These are phyloP conservation scores for Backusella psychrophila DNA, from an alignment of 192 early-diverging fungal genomes.

Conservation along the genomic window DNA sequence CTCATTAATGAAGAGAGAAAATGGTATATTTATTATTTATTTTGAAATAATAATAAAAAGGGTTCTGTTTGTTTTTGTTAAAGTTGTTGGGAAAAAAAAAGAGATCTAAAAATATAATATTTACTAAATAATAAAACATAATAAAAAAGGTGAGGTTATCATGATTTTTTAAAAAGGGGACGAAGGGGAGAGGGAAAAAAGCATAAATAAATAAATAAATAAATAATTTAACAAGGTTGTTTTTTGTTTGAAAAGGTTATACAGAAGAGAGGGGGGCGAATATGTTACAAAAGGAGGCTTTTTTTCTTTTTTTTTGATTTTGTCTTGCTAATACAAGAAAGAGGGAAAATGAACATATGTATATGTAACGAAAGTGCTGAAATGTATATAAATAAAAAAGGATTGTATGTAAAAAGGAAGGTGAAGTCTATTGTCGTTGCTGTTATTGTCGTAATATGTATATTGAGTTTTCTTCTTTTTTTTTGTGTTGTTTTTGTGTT, in stretches of 20 bases:
- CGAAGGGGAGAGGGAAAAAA: background rate
- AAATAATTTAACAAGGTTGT: slow-evolving; percentile 9
- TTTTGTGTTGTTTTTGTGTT: background rate
- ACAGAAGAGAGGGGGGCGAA: background rate
- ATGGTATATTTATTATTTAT: background rate
- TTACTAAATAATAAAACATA: background rate
- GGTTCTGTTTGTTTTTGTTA: background rate
- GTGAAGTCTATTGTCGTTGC: background rate
- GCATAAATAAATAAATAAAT: background rate
- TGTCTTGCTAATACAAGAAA: background rate
- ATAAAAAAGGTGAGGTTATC: slow-evolving; percentile 1
- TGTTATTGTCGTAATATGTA: background rate
- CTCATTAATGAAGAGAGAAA: background rate
- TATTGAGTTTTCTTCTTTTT: background rate
- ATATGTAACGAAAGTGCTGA: slow-evolving; percentile 3
- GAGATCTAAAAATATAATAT: slow-evolving; percentile 1
- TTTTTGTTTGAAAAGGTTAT: slow-evolving; percentile 11
- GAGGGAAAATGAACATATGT: background rate
- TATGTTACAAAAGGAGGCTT: slow-evolving; percentile 5
- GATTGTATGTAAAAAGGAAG: background rate
- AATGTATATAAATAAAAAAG: background rate
- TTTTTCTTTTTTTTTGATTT: background rate
- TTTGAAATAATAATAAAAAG: background rate
- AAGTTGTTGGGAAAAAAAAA: background rate
- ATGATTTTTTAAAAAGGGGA: slow-evolving; percentile 4